A percentile compares a stretch with the other conserved stretches of the same genome.
Conservation (phyloP, 1,284 basidiomycete genomes). For the Rhodotorula sp. region DNA sequence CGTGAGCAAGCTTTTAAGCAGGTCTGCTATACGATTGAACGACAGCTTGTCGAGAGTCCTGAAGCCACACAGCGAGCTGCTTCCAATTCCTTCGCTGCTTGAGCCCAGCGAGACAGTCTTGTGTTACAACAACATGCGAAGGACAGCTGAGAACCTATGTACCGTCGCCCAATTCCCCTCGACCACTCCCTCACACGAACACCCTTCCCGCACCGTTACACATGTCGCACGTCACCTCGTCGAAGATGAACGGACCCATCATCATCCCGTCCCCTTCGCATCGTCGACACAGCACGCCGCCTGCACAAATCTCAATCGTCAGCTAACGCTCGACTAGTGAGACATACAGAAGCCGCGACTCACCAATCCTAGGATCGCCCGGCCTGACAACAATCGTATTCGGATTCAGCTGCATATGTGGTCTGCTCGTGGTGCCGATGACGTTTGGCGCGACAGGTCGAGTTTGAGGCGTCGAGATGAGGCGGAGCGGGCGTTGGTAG, state of each 20-base stretch:
- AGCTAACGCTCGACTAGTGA: too few species aligned
- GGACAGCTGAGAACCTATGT: too few species aligned
- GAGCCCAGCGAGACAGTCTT: neutral
- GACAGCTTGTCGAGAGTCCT: too few species aligned
- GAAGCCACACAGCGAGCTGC: too few species aligned
- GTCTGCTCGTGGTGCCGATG: neutral
- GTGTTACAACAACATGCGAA: neutral
- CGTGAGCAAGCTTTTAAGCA: too few species aligned
- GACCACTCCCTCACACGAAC: neutral
- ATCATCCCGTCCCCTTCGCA: conserved; percentile 31
- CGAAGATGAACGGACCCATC: conserved; percentile 26
- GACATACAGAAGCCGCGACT: neutral
- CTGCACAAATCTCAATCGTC: neutral
- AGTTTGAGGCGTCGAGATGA: conserved; percentile 12
- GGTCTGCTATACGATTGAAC: too few species aligned
- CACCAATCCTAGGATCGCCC: conserved; percentile 44
- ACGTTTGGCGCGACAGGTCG: conserved; percentile 3
- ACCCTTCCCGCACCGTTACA: conserved; percentile 15
- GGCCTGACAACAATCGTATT: conserved; percentile 28
- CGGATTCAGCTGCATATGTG: neutral
- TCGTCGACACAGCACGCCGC: conserved; percentile 25
- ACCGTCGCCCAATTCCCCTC: too few species aligned
- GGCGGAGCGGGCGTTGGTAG: conserved; percentile 32
- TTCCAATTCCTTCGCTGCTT: too few species aligned
- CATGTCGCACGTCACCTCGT: conserved; percentile 21